Conservation (phyloP, 768 basidiomycete species). For the Lentinula boryana region DNA sequence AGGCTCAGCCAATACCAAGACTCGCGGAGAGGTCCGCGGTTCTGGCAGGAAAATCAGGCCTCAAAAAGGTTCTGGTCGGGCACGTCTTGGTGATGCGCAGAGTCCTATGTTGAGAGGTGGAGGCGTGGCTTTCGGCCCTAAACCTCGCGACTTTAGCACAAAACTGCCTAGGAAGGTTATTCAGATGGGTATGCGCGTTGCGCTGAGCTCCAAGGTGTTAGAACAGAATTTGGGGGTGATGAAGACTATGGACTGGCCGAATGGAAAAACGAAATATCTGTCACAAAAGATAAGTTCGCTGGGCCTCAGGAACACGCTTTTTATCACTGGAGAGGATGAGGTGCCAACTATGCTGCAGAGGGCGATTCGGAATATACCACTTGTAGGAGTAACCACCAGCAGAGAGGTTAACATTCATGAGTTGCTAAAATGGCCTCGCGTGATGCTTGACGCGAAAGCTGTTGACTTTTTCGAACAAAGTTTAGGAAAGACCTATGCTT, state of each 20-base stretch:
- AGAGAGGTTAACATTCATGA: conserved; percentile 77
- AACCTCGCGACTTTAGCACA: conserved; percentile 88
- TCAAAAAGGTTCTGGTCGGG: conserved; percentile 89
- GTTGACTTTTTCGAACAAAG: conserved; percentile 72
- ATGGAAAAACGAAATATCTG: conserved; percentile 65
- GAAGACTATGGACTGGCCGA: conserved; percentile 64
- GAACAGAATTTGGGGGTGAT: conserved; percentile 75
- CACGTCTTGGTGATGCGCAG: conserved; percentile 85
- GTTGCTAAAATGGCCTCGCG: conserved; percentile 73
- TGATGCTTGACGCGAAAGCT: conserved; percentile 77
- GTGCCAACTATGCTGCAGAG: conserved; percentile 52
- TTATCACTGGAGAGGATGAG: conserved; percentile 60
- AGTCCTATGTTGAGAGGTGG: conserved; percentile 88
- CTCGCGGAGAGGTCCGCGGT: conserved; percentile 82
- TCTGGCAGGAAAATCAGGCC: conserved; percentile 85
- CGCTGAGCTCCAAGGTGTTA: conserved; percentile 76
- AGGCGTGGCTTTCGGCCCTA: conserved; percentile 88
- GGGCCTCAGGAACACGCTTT: conserved; percentile 69
- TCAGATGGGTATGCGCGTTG: conserved; percentile 89
- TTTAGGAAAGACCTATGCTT: conserved; percentile 34
- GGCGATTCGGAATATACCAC: conserved; percentile 67
- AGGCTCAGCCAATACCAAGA: conserved; percentile 89
- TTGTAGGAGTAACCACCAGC: conserved; percentile 56
- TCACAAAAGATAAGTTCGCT: conserved; percentile 54
- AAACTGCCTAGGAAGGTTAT: conserved; percentile 91